Percentiles rank a stretch among this genome's conserved stretches.
phyloP scores from a whole-genome alignment of 2,329 filamentous ascomycete genomes.

The Pseudogymnoascus sp. region DNA sequence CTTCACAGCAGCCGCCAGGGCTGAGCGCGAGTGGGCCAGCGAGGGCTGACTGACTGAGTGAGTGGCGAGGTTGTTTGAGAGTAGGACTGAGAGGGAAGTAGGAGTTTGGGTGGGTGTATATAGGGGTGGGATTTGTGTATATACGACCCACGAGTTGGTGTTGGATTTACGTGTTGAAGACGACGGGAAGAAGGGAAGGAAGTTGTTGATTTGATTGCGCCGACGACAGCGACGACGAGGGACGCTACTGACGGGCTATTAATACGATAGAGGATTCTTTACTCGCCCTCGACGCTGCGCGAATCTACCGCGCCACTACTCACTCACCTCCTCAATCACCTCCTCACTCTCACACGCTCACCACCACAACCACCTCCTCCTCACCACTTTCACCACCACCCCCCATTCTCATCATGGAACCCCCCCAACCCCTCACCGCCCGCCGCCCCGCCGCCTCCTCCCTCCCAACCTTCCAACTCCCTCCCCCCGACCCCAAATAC shows the following conservation, averaged over 20 bases:
- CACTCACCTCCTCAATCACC: too few species aligned
- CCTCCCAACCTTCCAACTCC: slow-evolving; percentile 61
- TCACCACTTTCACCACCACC: slow-evolving; percentile 23
- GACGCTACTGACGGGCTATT: too few species aligned
- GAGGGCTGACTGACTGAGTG: too few species aligned
- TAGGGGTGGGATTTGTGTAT: not conserved
- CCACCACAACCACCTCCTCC: slow-evolving; percentile 1
- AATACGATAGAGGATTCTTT: not conserved
- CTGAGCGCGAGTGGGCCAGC: too few species aligned
- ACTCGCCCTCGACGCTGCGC: not conserved
- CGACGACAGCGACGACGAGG: not conserved
- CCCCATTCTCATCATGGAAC: slow-evolving; percentile 38
- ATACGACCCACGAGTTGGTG: too few species aligned
- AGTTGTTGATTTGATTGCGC: too few species aligned
- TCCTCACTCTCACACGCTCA: not conserved
- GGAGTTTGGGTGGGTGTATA: not conserved
- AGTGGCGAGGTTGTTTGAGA: not conserved
- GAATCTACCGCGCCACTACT: too few species aligned
- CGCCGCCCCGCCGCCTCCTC: slow-evolving; percentile 61
- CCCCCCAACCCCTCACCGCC: slow-evolving; percentile 58
- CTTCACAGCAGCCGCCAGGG: too few species aligned
- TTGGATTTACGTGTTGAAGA: too few species aligned
- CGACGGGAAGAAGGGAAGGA: not conserved
- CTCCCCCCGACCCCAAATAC: slow-evolving; percentile 49
- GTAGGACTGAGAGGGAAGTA: not conserved